Percentiles rank a stretch among this genome's conserved stretches.
phyloP scores from a whole-genome alignment of 441 rosid species.

The Syzygium malaccense region DNA sequence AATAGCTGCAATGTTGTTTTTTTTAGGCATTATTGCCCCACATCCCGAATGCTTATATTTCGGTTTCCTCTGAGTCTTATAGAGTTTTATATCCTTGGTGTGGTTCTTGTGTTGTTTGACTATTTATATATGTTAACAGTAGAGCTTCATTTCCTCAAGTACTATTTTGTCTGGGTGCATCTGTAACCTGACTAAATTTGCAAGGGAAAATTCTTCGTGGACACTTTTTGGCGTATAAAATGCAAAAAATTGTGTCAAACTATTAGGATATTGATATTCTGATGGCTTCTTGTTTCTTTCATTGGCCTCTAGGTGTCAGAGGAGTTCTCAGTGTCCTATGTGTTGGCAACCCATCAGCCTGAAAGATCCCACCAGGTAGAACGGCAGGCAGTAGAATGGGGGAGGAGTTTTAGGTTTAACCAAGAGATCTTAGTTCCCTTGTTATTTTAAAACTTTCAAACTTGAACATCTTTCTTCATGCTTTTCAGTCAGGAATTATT shows the following conservation, averaged over 20 bases:
- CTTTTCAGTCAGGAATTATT: slow-evolving; percentile 75
- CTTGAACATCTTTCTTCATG: background rate
- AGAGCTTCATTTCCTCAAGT: background rate
- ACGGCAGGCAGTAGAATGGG: no score
- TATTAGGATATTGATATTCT: background rate
- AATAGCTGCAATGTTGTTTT: background rate
- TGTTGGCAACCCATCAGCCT: slow-evolving; percentile 89
- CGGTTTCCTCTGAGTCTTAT: background rate
- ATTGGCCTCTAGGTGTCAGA: slow-evolving; percentile 70
- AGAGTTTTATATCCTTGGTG: background rate
- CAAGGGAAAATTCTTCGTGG: background rate
- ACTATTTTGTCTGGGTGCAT: background rate
- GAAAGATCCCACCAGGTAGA: slow-evolving; percentile 80
- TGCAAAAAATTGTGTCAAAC: background rate
- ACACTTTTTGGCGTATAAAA: background rate
- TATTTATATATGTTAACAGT: background rate
- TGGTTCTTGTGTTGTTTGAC: background rate
- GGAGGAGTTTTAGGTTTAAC: background rate
- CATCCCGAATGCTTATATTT: background rate
- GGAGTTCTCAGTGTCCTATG: slow-evolving; percentile 99
- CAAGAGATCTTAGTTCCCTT: background rate
- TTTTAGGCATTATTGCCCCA: background rate
- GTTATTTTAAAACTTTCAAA: background rate
- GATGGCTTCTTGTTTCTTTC: background rate
- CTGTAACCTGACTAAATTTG: background rate